Conservation (phyloP, 2,329 filamentous ascomycete species). For the Ophiosphaerella narmari region DNA sequence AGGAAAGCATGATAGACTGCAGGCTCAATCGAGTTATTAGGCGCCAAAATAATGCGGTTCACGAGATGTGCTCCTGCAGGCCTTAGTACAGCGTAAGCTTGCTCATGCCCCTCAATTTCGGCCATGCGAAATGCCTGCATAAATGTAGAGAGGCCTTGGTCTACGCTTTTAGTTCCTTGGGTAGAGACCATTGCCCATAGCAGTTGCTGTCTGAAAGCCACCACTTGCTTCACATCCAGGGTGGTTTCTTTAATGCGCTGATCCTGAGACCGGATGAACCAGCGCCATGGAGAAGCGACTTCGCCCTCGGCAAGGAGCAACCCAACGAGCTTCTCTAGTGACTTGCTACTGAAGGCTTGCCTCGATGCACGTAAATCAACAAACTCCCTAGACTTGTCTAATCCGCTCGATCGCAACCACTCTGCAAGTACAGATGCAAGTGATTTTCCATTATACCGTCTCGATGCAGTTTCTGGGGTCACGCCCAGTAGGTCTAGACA, state of each 20-base stretch:
- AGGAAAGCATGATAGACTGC: slow-evolving; percentile 34
- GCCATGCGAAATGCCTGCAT: slow-evolving; percentile 26
- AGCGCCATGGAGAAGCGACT: slow-evolving; percentile 31
- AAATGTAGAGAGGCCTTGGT: slow-evolving; percentile 28
- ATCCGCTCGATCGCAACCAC: slow-evolving; percentile 37
- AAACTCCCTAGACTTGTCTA: slow-evolving; percentile 35
- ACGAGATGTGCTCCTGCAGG: slow-evolving; percentile 32
- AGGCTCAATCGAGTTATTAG: slow-evolving; percentile 6
- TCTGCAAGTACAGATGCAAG: slow-evolving; percentile 28
- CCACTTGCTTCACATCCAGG: slow-evolving; percentile 11
- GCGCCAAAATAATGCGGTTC: slow-evolving; percentile 24
- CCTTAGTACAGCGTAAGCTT: slow-evolving; percentile 16
- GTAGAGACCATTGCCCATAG: slow-evolving; percentile 29
- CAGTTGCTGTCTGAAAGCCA: slow-evolving; percentile 25
- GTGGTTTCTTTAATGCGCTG: slow-evolving; percentile 23
- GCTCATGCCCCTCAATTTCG: slow-evolving; percentile 12
- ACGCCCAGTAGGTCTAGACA: slow-evolving; percentile 44
- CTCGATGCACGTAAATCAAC: slow-evolving; percentile 18
- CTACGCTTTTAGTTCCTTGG: slow-evolving; percentile 14
- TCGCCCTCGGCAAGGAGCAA: slow-evolving; percentile 29
- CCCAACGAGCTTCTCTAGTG: slow-evolving; percentile 25
- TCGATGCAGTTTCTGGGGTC: slow-evolving; percentile 7
- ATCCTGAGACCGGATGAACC: slow-evolving; percentile 28
- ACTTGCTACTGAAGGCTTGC: slow-evolving; percentile 10
- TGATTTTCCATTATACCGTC: slow-evolving; percentile 9